Evolutionary conservation across 225 moss, liverwort and hornwort genomes (phyloP), one percentile per base, ranked within the genome.

Genomic region (Thuidium tamariscinum): DNA sequence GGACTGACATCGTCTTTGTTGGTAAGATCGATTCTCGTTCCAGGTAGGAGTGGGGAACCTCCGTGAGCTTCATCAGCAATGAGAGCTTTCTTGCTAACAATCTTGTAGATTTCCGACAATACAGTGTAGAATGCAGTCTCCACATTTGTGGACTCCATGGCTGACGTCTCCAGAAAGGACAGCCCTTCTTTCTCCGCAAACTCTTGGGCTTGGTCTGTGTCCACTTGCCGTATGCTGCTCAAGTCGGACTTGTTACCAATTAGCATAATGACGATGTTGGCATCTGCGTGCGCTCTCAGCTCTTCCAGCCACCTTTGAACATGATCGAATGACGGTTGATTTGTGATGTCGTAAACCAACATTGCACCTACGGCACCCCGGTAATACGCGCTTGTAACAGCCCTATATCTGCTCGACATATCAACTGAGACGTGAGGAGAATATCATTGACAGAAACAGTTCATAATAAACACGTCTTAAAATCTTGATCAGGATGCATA

Each of bases 281-380:
- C 87, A 83, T 96, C 98, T 76, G 98, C 95, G 66, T 98, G 98
- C 32, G 98, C 94, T 86, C 94, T 93, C 87, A 98, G 89, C 89
- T 98, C 98, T 82, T 95, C 95, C 11, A 98, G 95, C 98, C 98
- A 98, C 71, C 98, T 95, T 79, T 95, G 95, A 44, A 95, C 95
- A 88, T 98, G 98, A 72, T 98, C 98, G 81, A 95, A 98, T 5
- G 98, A 96, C 85, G 92, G 96, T 75, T 95, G 90, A 89, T 98
- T 98, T 30, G 98, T 96, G 73, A 98, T 98, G 57, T 98, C 98
- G 87, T 96, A 98, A 20, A 98, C 98, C 93, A 98, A 86, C 98
- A 98, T 96, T 55, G 98, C 98, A 80, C 98, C 98, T 52, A 96
- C 98, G 54, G 96, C 96, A 68, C 96, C 96, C 88, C 98, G 89